Evolutionary conservation across 768 basidiomycete species (phyloP).

Genomic region (Hemileccinum impolitum): DNA sequence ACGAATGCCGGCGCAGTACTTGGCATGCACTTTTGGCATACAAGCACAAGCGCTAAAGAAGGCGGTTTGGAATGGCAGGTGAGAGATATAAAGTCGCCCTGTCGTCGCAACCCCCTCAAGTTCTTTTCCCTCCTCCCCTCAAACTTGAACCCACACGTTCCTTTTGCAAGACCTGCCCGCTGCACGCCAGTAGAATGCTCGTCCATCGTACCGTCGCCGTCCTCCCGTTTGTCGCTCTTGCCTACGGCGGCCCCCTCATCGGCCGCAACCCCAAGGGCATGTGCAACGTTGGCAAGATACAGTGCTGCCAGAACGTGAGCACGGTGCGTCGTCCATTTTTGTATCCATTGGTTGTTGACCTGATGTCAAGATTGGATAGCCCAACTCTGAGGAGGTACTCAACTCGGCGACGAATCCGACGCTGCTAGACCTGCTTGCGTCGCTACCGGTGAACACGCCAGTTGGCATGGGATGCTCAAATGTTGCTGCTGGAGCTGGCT

Average conservation of each 20-base stretch:
- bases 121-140: constrained; percentile 5
- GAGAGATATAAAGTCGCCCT: constrained; percentile 19
- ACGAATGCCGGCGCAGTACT: too few relatives aligned
- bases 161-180: constrained; percentile 15
- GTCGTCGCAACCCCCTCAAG: constrained; percentile 4
- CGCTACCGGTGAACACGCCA: background rate
- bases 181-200: constrained; percentile 14
- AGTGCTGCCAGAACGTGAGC: constrained; percentile 22
- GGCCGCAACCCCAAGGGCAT: constrained; percentile 26
- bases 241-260: constrained; percentile 17
- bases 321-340: constrained; percentile 12
- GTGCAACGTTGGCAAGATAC: constrained; percentile 17
- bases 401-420: background rate
- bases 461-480: constrained; percentile 21
- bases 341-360: background rate
- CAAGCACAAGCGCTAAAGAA: too few relatives aligned
- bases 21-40: too few relatives aligned
- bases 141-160: constrained; percentile 21
- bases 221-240: constrained; percentile 18
- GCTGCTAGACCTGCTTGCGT: constrained; percentile 5
- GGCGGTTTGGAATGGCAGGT: constrained; percentile 8
- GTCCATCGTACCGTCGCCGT: constrained; percentile 8
- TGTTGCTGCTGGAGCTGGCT: constrained; percentile 22
- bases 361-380: constrained; percentile 12
- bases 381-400: constrained; percentile 2